Percentiles rank a stretch among this genome's conserved stretches.
Evolutionary conservation across 2,329 filamentous ascomycete species (phyloP).

Genomic region (Colletotrichum salicis): DNA sequence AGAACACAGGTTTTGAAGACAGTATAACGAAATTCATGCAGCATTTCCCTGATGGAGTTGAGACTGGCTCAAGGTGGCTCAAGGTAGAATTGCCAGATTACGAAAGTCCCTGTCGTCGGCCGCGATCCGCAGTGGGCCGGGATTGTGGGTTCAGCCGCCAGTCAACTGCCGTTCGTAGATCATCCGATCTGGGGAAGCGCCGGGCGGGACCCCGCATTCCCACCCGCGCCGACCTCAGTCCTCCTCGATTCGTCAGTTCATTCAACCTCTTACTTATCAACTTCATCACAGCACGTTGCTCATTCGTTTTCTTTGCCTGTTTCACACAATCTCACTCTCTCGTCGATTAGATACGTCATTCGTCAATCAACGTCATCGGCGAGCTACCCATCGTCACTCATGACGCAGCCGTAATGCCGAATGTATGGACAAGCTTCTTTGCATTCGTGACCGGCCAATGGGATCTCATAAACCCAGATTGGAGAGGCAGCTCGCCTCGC

Average conservation of each 20-base stretch:
- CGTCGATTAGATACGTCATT: neutral
- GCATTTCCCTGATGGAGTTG: neutral
- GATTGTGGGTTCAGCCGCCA: slow-evolving; percentile 5
- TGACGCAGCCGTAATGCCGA: neutral
- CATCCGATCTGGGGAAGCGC: slow-evolving; percentile 31
- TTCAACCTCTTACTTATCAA: neutral
- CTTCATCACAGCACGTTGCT: neutral
- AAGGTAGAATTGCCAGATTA: neutral
- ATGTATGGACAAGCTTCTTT: slow-evolving; percentile 2
- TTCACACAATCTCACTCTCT: neutral
- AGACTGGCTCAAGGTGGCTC: neutral
- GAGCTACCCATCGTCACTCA: neutral
- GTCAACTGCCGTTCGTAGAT: slow-evolving; percentile 14
- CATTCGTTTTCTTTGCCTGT: neutral
- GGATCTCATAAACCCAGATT: neutral
- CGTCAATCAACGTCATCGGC: neutral
- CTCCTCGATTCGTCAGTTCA: neutral
- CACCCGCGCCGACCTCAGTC: slow-evolving; percentile 11
- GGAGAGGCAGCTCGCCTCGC: neutral
- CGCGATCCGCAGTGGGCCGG: slow-evolving; percentile 21
- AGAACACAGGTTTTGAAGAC: neutral
- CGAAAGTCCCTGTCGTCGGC: neutral
- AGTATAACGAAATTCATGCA: neutral
- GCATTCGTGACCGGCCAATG: slow-evolving; percentile 20
- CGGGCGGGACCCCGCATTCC: slow-evolving; percentile 26